Percentiles rank a stretch among this genome's conserved stretches.
Conservation (phyloP, 2,329 filamentous ascomycete species). For the Cladosporium sp. region DNA sequence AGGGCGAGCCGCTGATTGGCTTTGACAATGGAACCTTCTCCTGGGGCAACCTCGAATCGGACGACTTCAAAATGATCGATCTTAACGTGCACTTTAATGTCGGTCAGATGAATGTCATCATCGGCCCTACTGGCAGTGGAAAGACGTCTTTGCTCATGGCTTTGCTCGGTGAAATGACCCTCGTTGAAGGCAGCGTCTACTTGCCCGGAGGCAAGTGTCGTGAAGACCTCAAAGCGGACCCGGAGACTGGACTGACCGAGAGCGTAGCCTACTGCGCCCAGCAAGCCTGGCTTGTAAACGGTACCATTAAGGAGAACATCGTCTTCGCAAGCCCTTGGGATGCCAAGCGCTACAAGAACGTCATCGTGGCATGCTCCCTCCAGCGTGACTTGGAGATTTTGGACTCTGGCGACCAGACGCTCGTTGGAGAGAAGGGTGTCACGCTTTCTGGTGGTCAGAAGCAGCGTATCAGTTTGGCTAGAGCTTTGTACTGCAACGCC, state of each 20-base stretch:
- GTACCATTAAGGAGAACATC: conserved; percentile 93
- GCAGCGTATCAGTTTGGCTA: conserved; percentile 93
- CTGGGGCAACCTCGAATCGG: conserved; percentile 65
- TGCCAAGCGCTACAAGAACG: conserved; percentile 76
- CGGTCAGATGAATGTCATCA: conserved; percentile 86
- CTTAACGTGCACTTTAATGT: conserved; percentile 78
- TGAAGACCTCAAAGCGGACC: conserved; percentile 76
- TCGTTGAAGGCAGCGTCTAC: conserved; percentile 74
- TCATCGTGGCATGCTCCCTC: conserved; percentile 85
- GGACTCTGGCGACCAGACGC: conserved; percentile 84
- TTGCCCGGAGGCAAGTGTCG: conserved; percentile 82
- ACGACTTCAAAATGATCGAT: conserved; percentile 69
- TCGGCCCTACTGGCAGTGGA: conserved; percentile 87
- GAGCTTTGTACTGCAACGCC: conserved; percentile 93
- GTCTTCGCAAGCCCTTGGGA: conserved; percentile 80
- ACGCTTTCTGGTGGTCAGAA: conserved; percentile 96
- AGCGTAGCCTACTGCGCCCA: conserved; percentile 96
- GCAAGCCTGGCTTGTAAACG: conserved; percentile 95
- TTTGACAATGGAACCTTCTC: conserved; percentile 81
- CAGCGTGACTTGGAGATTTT: conserved; percentile 90
- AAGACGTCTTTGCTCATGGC: conserved; percentile 98
- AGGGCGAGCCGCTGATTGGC: conserved; percentile 72
- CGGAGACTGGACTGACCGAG: conserved; percentile 81
- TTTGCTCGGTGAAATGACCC: conserved; percentile 90
- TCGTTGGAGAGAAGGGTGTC: conserved; percentile 96